Percentiles rank a stretch among this genome's conserved stretches.
phyloP scores from a whole-genome alignment of 345 rosid species.

The Murraya paniculata region DNA sequence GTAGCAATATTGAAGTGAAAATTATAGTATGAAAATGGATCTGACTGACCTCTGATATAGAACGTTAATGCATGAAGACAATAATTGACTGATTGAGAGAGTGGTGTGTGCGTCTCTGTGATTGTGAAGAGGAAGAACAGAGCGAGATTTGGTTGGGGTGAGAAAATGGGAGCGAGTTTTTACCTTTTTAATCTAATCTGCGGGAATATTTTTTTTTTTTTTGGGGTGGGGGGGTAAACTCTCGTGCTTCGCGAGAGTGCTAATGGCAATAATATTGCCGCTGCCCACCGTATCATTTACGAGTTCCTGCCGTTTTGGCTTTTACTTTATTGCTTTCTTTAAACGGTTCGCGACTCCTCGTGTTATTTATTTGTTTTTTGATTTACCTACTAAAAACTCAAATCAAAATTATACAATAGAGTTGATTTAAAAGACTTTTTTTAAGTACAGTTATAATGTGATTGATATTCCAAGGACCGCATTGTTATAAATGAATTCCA shows the following conservation, averaged over 20 bases:
- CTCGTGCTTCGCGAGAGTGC: neutral
- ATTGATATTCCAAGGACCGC: too few relatives aligned
- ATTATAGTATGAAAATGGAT: neutral
- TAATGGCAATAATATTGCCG: too few relatives aligned
- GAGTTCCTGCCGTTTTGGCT: neutral
- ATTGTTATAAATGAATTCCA: too few relatives aligned
- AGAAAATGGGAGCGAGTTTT: neutral
- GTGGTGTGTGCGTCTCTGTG: too few relatives aligned
- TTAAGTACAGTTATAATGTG: too few relatives aligned
- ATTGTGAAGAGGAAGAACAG: neutral
- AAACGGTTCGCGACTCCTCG: too few relatives aligned
- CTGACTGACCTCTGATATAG: constrained; percentile 8
- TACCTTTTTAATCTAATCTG: neutral
- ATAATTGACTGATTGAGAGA: neutral
- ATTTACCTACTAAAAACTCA: too few relatives aligned
- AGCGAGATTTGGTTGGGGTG: neutral
- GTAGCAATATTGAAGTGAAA: neutral
- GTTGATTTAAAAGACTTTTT: too few relatives aligned
- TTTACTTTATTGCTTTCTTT: too few relatives aligned
- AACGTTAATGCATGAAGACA: neutral
- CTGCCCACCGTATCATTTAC: neutral
- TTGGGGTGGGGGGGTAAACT: too few relatives aligned
- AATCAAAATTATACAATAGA: too few relatives aligned
- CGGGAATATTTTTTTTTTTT: too few relatives aligned
- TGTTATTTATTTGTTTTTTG: neutral